phyloP scores from a whole-genome alignment of 352 stramenopile species.

The Halophytophthora batemanensis region DNA sequence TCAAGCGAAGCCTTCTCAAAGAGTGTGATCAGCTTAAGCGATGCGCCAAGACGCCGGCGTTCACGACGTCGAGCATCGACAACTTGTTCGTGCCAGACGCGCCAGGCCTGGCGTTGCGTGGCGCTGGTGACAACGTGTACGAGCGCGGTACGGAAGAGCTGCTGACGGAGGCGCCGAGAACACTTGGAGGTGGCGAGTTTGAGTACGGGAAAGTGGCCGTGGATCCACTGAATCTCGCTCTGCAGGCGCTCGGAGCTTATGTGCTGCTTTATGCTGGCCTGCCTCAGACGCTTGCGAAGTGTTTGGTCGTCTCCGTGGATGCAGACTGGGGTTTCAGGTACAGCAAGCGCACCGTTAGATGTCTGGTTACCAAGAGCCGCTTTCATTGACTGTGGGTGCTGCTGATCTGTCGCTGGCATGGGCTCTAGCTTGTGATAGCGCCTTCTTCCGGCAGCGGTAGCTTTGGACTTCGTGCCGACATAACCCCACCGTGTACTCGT shows the following conservation, averaged over 20 bases:
- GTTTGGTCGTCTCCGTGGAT: conserved; percentile 7
- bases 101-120: conserved; percentile 19
- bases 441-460: conserved; percentile 3
- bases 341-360: background rate
- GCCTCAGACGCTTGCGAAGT: conserved; percentile 12
- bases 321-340: background rate
- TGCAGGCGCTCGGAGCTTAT: conserved; percentile 20
- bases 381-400: background rate
- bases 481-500: background rate
- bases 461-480: background rate
- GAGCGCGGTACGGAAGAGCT: conserved; percentile 40
- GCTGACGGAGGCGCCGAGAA: conserved; percentile 35
- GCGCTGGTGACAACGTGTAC: conserved; percentile 21
- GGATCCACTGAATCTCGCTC: conserved; percentile 60
- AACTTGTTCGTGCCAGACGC: conserved; percentile 30
- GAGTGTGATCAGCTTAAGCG: conserved; percentile 22
- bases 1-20: conserved; percentile 20
- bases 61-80: conserved; percentile 22
- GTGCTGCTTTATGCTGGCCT: conserved; percentile 7
- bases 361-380: conserved; percentile 8
- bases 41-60: conserved; percentile 22
- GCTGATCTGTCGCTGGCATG: conserved; percentile 3
- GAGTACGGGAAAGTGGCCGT: conserved; percentile 50
- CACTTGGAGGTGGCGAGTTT: conserved; percentile 45
- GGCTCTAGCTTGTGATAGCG: conserved; percentile 19